Evolutionary conservation across 805 yeast genomes (phyloP).

Genomic region (Pichia membranifaciens): DNA sequence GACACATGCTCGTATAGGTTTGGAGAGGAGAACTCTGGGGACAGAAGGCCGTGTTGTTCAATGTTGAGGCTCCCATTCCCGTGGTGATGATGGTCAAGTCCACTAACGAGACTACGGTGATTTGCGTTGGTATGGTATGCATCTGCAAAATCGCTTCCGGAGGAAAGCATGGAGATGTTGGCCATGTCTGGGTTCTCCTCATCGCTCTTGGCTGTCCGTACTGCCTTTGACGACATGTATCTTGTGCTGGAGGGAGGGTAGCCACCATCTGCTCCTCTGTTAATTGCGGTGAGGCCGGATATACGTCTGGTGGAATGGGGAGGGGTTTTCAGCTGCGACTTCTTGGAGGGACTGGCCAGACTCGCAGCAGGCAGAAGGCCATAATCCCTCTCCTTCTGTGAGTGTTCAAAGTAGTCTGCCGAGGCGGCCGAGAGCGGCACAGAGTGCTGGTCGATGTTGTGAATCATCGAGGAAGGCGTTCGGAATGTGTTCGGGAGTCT

Average conservation of each 20-base stretch:
- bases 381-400: not conserved
- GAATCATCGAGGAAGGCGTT: no score
- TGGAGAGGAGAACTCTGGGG: conserved; percentile 46
- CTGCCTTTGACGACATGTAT: not conserved
- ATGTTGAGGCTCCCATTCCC: not conserved
- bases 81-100: no score
- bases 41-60: conserved; percentile 23
- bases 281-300: conserved; percentile 3
- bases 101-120: no score
- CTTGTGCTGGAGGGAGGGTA: no score
- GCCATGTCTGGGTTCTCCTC: no score
- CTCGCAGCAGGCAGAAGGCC: conserved; percentile 21
- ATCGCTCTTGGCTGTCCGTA: not conserved
- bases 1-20: conserved; percentile 20
- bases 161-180: no score
- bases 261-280: not conserved
- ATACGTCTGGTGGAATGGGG: conserved; percentile 26
- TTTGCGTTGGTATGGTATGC: no score
- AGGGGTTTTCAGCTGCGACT: conserved; percentile 27
- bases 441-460: no score
- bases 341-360: conserved; percentile 24
- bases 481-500: no score
- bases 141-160: no score
- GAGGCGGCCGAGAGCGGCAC: no score
- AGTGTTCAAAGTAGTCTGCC: no score